Evolutionary conservation across 768 basidiomycete species (phyloP).

Genomic region (Pleurotus tuoliensis): DNA sequence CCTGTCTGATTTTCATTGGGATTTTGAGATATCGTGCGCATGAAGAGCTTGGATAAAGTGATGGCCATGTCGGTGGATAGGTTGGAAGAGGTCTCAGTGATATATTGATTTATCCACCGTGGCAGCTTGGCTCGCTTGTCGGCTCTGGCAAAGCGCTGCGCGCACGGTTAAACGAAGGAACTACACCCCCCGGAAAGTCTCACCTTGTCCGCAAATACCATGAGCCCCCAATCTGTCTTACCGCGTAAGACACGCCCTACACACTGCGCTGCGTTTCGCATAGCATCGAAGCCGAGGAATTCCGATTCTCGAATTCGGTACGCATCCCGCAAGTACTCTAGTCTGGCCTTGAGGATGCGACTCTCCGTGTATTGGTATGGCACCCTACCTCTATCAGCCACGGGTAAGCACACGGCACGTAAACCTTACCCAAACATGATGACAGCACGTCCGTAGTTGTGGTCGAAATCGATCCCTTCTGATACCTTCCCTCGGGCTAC

Average conservation of each 20-base stretch:
- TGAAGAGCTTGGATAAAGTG: conserved; percentile 91
- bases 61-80: conserved; percentile 98
- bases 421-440: conserved; percentile 93
- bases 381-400: conserved; percentile 45
- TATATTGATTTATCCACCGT: conserved; percentile 98
- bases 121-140: conserved; percentile 96
- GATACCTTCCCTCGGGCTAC: conserved; percentile 99
- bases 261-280: conserved; percentile 99
- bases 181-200: conserved; percentile 7
- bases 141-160: conserved; percentile 83
- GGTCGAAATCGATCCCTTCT: conserved; percentile 99
- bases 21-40: conserved; percentile 98
- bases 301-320: conserved; percentile 98
- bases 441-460: conserved; percentile 97
- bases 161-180: conserved; percentile 2
- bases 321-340: conserved; percentile 97
- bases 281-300: conserved; percentile 98
- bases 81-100: conserved; percentile 97
- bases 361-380: conserved; percentile 99
- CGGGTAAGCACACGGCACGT: neutral
- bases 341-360: conserved; percentile 91
- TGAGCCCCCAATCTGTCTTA: conserved; percentile 99
- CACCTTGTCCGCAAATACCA: conserved; percentile 99
- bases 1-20: conserved; percentile 95
- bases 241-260: conserved; percentile 96